Conservation (phyloP, 2,329 filamentous ascomycete genomes). For the Polychaeton citri region DNA sequence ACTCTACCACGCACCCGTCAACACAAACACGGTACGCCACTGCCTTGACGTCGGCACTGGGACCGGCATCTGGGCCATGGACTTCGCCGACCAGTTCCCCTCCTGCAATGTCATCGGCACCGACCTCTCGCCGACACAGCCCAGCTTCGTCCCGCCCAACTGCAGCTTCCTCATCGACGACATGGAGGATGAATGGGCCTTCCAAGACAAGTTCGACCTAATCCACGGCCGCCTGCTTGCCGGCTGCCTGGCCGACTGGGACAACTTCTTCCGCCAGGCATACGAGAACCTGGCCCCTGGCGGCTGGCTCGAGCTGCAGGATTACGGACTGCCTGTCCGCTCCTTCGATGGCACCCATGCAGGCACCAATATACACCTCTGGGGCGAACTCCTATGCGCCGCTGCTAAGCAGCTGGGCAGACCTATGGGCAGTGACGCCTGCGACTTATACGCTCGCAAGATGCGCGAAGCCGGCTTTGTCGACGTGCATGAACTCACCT, state of each 20-base stretch:
- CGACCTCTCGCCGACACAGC: conserved; percentile 39
- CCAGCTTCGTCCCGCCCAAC: conserved; percentile 42
- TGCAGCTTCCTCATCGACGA: conserved; percentile 52
- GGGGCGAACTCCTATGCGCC: conserved; percentile 24
- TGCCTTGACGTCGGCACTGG: conserved; percentile 41
- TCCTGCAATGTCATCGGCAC: conserved; percentile 29
- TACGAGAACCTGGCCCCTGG: conserved; percentile 37
- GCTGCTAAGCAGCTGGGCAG: conserved; percentile 27
- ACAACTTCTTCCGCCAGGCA: conserved; percentile 33
- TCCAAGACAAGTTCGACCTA: conserved; percentile 40
- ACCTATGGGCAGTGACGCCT: conserved; percentile 26
- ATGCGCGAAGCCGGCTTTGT: conserved; percentile 29
- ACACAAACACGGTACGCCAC: conserved; percentile 20
- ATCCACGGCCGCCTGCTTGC: conserved; percentile 41
- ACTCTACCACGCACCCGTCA: conserved; percentile 33
- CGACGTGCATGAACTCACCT: conserved; percentile 27
- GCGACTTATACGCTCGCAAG: conserved; percentile 24
- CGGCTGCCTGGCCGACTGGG: conserved; percentile 42
- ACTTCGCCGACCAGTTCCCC: conserved; percentile 32
- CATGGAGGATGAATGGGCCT: conserved; percentile 46
- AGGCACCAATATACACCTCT: conserved; percentile 18
- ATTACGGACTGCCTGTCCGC: conserved; percentile 29
- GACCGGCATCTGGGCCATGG: conserved; percentile 45
- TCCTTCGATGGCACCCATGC: conserved; percentile 24
- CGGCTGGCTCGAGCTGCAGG: conserved; percentile 39